These are phyloP conservation scores for Melampsora americana DNA, from an alignment of 1,284 basidiomycete species.

Conservation along the genomic window DNA sequence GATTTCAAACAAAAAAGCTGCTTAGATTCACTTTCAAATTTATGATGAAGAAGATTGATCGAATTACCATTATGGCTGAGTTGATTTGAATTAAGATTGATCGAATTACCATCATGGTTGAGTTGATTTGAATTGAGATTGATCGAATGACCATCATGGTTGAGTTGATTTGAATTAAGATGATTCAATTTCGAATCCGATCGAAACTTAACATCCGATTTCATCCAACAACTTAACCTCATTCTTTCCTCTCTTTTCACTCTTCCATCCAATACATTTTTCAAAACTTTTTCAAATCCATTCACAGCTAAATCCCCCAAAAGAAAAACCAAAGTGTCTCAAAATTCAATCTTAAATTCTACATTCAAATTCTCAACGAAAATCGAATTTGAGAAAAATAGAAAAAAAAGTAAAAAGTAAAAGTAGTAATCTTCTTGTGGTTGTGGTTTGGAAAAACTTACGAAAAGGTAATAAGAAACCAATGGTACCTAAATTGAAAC, in stretches of 20 bases:
- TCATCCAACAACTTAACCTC: slow-evolving; percentile 30
- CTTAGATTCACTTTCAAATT: slow-evolving; percentile 61
- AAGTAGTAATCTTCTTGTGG: no score
- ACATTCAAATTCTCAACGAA: no score
- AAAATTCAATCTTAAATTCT: slow-evolving; percentile 30
- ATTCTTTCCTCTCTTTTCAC: slow-evolving; percentile 33
- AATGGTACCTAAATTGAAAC: slow-evolving; percentile 92
- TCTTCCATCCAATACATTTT: slow-evolving; percentile 45
- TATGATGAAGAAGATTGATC: no score
- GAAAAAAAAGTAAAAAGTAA: background rate
- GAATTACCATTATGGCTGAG: no score
- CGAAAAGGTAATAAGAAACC: slow-evolving; percentile 93
- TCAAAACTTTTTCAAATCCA: slow-evolving; percentile 57
- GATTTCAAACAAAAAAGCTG: background rate
- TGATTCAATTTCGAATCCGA: background rate
- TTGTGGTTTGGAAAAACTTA: slow-evolving; percentile 62
- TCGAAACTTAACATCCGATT: background rate
- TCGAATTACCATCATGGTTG: slow-evolving; percentile 72
- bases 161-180: background rate
- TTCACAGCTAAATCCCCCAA: slow-evolving; percentile 62
- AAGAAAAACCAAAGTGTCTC: slow-evolving; percentile 32
- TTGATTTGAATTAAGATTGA: no score
- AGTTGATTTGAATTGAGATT: slow-evolving; percentile 81
- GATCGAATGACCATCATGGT: slow-evolving; percentile 60
- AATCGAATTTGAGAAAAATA: background rate